phyloP scores from a whole-genome alignment of 2,329 filamentous ascomycete species.

The Colletotrichum chlorophyti region DNA sequence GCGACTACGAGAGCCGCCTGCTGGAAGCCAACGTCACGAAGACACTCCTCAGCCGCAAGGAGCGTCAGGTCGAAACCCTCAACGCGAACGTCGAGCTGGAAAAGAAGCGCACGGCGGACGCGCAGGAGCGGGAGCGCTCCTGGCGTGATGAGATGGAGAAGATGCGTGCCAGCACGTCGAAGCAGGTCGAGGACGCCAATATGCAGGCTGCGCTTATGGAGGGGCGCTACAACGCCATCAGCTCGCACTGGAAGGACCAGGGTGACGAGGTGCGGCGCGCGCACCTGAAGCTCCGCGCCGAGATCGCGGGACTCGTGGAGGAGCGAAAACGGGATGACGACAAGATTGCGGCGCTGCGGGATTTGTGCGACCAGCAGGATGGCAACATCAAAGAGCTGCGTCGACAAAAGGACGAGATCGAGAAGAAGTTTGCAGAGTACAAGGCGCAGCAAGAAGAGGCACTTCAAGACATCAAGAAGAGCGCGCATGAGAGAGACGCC shows the following conservation, averaged over 20 bases:
- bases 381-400: constrained; percentile 68
- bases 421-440: constrained; percentile 67
- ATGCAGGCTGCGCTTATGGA: constrained; percentile 71
- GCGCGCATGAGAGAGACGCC: constrained; percentile 63
- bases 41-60: constrained; percentile 73
- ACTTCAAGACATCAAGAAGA: constrained; percentile 64
- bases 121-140: constrained; percentile 64
- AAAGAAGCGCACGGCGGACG: constrained; percentile 64
- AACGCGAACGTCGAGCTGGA: constrained; percentile 70
- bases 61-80: constrained; percentile 75
- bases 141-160: constrained; percentile 72
- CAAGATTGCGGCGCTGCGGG: constrained; percentile 68
- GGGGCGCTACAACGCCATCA: constrained; percentile 72
- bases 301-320: constrained; percentile 61
- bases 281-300: constrained; percentile 54
- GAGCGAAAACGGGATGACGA: constrained; percentile 66
- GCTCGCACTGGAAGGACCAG: constrained; percentile 71
- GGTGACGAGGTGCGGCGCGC: constrained; percentile 65
- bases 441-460: constrained; percentile 68
- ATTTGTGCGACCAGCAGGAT: constrained; percentile 77
- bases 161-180: constrained; percentile 62
- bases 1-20: constrained; percentile 73
- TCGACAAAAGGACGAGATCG: constrained; percentile 68
- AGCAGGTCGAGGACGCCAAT: constrained; percentile 71
- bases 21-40: constrained; percentile 76